Evolutionary conservation across 2,329 filamentous ascomycete genomes (phyloP).

Genomic region (Scytalidium lignicola): DNA sequence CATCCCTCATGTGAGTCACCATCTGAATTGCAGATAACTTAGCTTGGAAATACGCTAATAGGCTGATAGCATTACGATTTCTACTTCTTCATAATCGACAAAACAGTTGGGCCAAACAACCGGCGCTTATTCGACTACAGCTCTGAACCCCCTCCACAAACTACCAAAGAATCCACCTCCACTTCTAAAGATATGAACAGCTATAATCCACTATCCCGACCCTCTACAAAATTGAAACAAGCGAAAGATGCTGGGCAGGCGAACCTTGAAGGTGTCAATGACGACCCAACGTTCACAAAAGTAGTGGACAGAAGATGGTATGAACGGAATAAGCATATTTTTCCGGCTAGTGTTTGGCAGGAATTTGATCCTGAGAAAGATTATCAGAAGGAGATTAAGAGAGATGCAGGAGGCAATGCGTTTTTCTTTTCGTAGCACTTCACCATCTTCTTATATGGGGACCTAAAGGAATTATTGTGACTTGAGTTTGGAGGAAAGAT

Average conservation of each 20-base stretch:
- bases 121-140: constrained; percentile 72
- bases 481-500: too few species aligned
- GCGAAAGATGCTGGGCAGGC: constrained; percentile 21
- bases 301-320: constrained; percentile 97
- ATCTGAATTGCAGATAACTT: not conserved
- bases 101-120: constrained; percentile 67
- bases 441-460: too few species aligned
- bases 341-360: constrained; percentile 91
- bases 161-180: constrained; percentile 2
- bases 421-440: constrained; percentile 68
- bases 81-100: constrained; percentile 94
- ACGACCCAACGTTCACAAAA: constrained; percentile 80
- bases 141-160: constrained; percentile 37
- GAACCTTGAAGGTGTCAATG: constrained; percentile 66
- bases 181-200: constrained; percentile 17
- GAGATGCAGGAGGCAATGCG: constrained; percentile 83
- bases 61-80: constrained; percentile 82
- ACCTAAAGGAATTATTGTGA: too few species aligned
- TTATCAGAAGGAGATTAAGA: constrained; percentile 70
- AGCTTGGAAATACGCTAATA: constrained; percentile 17
- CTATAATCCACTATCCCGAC: constrained; percentile 34
- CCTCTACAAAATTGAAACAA: constrained; percentile 30
- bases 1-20: constrained; percentile 75
- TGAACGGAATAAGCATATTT: constrained; percentile 96
- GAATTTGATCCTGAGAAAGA: constrained; percentile 89